Conservation (phyloP, 768 basidiomycete genomes). For the Tulasnella sp. region DNA sequence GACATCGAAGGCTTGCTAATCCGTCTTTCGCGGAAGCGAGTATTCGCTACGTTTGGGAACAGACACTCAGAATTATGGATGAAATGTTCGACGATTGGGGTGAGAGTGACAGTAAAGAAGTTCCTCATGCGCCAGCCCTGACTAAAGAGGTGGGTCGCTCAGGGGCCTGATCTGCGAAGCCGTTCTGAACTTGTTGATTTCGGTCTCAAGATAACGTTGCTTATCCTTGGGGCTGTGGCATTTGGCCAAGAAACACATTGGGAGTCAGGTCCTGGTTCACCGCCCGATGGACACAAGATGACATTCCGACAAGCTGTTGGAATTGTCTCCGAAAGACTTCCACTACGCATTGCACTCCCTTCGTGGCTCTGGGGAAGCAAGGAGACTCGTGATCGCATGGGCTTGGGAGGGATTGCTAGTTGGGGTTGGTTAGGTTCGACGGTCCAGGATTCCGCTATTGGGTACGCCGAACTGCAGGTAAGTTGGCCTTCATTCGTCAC, state of each 20-base stretch:
- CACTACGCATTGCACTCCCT: conserved; percentile 1
- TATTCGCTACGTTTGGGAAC: conserved; percentile 15
- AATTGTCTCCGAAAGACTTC: background rate
- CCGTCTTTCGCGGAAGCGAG: conserved; percentile 18
- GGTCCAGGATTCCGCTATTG: background rate
- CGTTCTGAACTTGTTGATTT: background rate
- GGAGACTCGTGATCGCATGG: conserved; percentile 10
- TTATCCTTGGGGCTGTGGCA: conserved; percentile 2
- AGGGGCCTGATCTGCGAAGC: background rate
- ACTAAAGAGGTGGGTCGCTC: conserved; percentile 1
- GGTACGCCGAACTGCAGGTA: conserved; percentile 21
- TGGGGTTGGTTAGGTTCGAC: conserved; percentile 21
- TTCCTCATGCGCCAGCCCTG: background rate
- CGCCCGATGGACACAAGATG: conserved; percentile 22
- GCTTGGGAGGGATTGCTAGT: conserved; percentile 12
- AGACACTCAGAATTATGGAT: conserved; percentile 15
- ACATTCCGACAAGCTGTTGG: conserved; percentile 21
- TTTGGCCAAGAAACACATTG: conserved; percentile 15
- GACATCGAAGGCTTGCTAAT: conserved; percentile 11
- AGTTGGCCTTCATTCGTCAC: background rate
- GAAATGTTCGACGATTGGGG: conserved; percentile 27
- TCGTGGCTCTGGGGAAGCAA: conserved; percentile 16
- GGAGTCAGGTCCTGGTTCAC: background rate
- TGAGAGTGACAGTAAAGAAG: background rate
- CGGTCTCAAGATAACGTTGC: background rate